Evolutionary conservation across 2,329 filamentous ascomycete genomes (phyloP).

Genomic region (Fusarium sp.): DNA sequence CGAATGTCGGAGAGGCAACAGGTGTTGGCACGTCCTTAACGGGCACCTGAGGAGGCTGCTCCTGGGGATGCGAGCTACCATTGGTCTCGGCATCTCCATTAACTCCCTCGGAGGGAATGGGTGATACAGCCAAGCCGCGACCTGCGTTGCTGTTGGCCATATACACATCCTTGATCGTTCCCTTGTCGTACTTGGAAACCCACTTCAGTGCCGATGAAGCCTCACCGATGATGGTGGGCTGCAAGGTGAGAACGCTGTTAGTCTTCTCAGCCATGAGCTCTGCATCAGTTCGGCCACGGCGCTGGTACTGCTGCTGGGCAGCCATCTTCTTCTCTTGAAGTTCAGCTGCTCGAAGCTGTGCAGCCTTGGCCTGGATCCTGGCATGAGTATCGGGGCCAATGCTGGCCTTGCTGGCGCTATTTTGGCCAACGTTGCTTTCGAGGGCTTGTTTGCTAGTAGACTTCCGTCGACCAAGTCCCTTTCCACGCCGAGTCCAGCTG

Average conservation of each 20-base stretch:
- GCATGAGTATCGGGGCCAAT: conserved; percentile 93
- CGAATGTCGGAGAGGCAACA: conserved; percentile 40
- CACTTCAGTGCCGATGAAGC: conserved; percentile 96
- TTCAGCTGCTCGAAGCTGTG: conserved; percentile 80
- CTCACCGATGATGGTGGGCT: conserved; percentile 85
- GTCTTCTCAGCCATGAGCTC: conserved; percentile 77
- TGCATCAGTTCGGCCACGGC: conserved; percentile 67
- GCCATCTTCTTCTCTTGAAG: conserved; percentile 66
- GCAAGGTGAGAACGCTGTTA: conserved; percentile 88
- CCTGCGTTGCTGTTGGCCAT: conserved; percentile 80
- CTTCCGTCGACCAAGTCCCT: conserved; percentile 73
- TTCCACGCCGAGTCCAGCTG: conserved; percentile 81
- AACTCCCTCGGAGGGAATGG: conserved; percentile 51
- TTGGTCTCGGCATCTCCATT: conserved; percentile 35
- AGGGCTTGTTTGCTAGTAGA: conserved; percentile 73
- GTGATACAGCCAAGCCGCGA: conserved; percentile 64
- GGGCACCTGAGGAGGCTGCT: conserved; percentile 55
- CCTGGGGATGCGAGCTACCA: conserved; percentile 29
- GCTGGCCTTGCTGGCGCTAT: conserved; percentile 78
- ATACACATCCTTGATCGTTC: conserved; percentile 87
- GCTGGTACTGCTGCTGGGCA: conserved; percentile 52
- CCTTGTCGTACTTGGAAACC: conserved; percentile 95
- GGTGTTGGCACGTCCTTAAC: conserved; percentile 51
- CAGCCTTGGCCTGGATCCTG: conserved; percentile 90
- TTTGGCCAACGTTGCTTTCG: conserved; percentile 60